Percentiles rank a stretch among this genome's conserved stretches.
phyloP scores from a whole-genome alignment of 352 stramenopile genomes.

The Globisporangium spinosum region DNA sequence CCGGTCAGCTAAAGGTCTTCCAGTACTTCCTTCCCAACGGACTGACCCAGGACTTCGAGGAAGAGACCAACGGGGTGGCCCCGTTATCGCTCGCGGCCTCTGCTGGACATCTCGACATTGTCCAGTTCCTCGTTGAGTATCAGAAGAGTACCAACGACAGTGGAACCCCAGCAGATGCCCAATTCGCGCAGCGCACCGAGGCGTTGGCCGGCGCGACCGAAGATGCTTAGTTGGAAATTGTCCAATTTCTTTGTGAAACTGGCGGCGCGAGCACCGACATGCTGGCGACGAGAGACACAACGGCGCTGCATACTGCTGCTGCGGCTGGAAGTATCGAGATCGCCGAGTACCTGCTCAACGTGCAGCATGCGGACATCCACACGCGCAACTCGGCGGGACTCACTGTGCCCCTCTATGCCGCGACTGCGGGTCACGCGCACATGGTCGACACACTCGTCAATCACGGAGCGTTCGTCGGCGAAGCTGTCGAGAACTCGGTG shows the following conservation, averaged over 20 bases:
- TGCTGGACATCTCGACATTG: not conserved
- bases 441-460: slow-evolving; percentile 5
- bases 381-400: slow-evolving; percentile 3
- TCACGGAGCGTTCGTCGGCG: not conserved
- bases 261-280: slow-evolving; percentile 7
- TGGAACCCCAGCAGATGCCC: not conserved
- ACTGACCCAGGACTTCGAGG: slow-evolving; percentile 2
- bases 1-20: slow-evolving; percentile 1
- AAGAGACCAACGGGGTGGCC: slow-evolving; percentile 5
- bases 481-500: not conserved
- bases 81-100: slow-evolving; percentile 12
- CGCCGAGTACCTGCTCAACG: slow-evolving; percentile 1
- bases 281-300: slow-evolving; percentile 8
- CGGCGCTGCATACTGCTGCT: slow-evolving; percentile 11
- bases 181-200: not conserved
- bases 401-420: slow-evolving; percentile 7
- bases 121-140: slow-evolving; percentile 8
- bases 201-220: slow-evolving; percentile 8
- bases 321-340: not conserved
- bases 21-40: slow-evolving; percentile 4
- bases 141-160: not conserved
- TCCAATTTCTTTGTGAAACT: slow-evolving; percentile 5
- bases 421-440: not conserved
- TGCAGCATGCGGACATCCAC: not conserved
- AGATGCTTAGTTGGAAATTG: not conserved